phyloP scores from a whole-genome alignment of 192 early-diverging fungal genomes.

The Gamsiella multidivaricata region DNA sequence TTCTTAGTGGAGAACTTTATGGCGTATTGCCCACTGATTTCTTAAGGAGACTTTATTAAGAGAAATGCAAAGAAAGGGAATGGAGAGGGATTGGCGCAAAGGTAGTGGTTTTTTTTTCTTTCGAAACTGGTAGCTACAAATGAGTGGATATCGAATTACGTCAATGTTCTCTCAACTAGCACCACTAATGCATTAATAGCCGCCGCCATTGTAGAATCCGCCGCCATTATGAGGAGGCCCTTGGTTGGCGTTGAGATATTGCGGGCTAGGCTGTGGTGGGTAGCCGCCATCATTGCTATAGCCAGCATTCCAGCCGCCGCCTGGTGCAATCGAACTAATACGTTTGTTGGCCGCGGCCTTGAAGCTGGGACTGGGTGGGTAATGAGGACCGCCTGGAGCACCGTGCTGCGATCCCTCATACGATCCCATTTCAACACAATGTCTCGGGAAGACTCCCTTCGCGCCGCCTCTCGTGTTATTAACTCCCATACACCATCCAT shows the following conservation, averaged over 20 bases:
- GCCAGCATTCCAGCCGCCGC: constrained; percentile 19
- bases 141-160: too few relatives aligned
- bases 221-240: constrained; percentile 13
- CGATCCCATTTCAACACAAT: constrained; percentile 56
- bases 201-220: constrained; percentile 13
- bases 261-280: constrained; percentile 35
- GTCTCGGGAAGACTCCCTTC: constrained; percentile 67
- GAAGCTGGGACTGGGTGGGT: constrained; percentile 41
- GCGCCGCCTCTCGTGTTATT: constrained; percentile 59
- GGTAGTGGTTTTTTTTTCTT: not conserved
- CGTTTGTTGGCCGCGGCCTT: constrained; percentile 48
- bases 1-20: too few relatives aligned
- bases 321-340: constrained; percentile 44
- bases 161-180: too few relatives aligned
- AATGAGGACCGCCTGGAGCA: constrained; percentile 15
- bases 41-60: too few relatives aligned
- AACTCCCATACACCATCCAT: constrained; percentile 68
- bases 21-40: too few relatives aligned
- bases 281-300: constrained; percentile 3
- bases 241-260: constrained; percentile 19
- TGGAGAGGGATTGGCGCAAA: not conserved
- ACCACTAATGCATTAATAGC: too few relatives aligned
- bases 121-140: not conserved
- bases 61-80: not conserved
- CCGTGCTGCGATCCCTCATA: constrained; percentile 39